These are phyloP conservation scores for Coelastrella sp. DNA, from an alignment of 139 green algal genomes.

Conservation along the genomic window DNA sequence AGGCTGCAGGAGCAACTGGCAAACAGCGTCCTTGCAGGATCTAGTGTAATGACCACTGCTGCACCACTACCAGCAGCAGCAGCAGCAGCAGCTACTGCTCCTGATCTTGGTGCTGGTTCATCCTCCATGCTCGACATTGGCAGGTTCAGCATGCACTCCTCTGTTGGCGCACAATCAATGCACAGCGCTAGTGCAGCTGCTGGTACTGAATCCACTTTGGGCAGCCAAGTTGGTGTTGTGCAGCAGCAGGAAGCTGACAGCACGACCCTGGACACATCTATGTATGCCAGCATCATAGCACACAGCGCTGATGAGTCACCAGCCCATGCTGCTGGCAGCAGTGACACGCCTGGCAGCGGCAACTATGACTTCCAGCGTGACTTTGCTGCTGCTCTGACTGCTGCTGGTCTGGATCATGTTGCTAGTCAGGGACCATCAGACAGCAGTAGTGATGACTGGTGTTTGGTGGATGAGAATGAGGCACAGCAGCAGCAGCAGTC, in stretches of 20 bases:
- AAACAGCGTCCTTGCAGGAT: constrained; percentile 20
- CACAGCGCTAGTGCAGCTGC: constrained; percentile 1
- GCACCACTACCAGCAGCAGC: neutral
- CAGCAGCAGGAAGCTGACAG: neutral
- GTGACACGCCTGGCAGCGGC: neutral
- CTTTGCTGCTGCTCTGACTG: constrained; percentile 45
- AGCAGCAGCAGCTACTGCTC: neutral
- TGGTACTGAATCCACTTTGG: no score
- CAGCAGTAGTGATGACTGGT: constrained; percentile 31
- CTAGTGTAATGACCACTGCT: no score
- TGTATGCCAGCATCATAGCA: constrained; percentile 44
- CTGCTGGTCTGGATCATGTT: constrained; percentile 31
- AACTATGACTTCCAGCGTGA: constrained; percentile 23
- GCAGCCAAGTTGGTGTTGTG: neutral
- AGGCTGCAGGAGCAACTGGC: constrained; percentile 36
- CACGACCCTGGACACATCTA: neutral
- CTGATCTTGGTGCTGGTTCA: neutral
- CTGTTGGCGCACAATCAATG: neutral
- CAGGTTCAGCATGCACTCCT: neutral
- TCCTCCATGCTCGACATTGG: neutral
- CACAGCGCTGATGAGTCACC: constrained; percentile 18
- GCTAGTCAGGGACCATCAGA: neutral
- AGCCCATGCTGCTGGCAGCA: neutral
- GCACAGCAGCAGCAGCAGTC: constrained; percentile 10
- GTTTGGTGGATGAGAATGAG: neutral